Evolutionary conservation across 306 rosid species (phyloP), one percentile per base, ranked within the genome.

Genomic region (Dicorynia guianensis): DNA sequence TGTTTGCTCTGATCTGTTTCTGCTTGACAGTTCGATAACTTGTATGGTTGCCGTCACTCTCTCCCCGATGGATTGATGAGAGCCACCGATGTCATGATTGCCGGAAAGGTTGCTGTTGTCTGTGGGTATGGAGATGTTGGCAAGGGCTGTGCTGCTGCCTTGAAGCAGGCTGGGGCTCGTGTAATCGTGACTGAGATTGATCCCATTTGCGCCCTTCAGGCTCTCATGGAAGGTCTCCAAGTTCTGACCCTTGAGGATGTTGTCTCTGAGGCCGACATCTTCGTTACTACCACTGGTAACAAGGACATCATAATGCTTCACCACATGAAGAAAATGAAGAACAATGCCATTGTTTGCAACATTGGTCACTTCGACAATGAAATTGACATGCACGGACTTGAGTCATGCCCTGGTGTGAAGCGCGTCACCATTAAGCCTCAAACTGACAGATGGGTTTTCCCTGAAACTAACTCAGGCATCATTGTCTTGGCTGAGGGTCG

Each of bases 31-130:
- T 95, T 95, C 7, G 98, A 95, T 84, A 95, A 95, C 90, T 87
- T 95, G 97, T 95, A 92, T 40, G 98, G 98, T 10, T 95, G 98
- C 91, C 98, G 98, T 62, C 98, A 94, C 89, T 94, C 98, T 1
- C 98, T 94, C 66, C 98, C 98, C 0, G 98, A 92, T 76, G 98
- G 97, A 60, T 69, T 95, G 87, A 95, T 95, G 98, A 92, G 98
- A 80, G 97, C 98, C 3, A 95, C 98, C 0, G 97, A 95, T 83
- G 91, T 95, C 36, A 95, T 95, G 98, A 95, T 95, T 82, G 98
- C 97, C 0, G 98, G 98, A 4, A 95, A 95, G 86, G 97, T 92
- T 0, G 93, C 87, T 0, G 96, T 95, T 17, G 98, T 95, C 3
- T 71, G 80, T 43, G 98, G 98, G 1, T 95, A 90, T 3, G 98